These are phyloP conservation scores for Boechera stricta DNA, from an alignment of 345 rosid genomes.

Conservation along the genomic window DNA sequence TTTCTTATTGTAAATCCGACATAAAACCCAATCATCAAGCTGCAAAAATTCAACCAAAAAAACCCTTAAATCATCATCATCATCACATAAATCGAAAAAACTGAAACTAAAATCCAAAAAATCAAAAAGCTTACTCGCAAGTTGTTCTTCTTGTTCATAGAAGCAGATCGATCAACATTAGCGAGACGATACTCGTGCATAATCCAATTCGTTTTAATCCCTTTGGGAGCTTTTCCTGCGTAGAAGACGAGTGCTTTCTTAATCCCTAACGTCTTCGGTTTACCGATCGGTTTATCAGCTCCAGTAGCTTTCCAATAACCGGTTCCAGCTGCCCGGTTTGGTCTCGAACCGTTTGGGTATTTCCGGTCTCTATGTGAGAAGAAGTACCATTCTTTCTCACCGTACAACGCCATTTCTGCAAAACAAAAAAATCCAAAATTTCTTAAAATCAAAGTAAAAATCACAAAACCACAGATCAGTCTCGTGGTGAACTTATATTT, in stretches of 20 bases:
- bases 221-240: slow-evolving; percentile 85
- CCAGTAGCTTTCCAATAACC: slow-evolving; percentile 98
- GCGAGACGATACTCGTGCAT: slow-evolving; percentile 97
- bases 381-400: slow-evolving; percentile 96
- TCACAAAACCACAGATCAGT: no score
- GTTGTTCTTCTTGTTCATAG: slow-evolving; percentile 55
- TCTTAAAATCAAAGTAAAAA: not conserved
- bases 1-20: slow-evolving; percentile 87
- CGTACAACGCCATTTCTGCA: slow-evolving; percentile 72
- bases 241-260: slow-evolving; percentile 92
- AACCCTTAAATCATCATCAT: not conserved
- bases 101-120: not conserved
- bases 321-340: slow-evolving; percentile 85
- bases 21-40: slow-evolving; percentile 90
- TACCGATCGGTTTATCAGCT: slow-evolving; percentile 88
- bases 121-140: slow-evolving; percentile 55
- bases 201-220: slow-evolving; percentile 91
- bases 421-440: not conserved
- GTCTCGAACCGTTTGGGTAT: slow-evolving; percentile 87
- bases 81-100: not conserved
- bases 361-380: slow-evolving; percentile 89
- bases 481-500: not conserved
- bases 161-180: slow-evolving; percentile 72
- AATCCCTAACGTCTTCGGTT: slow-evolving; percentile 73
- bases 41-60: slow-evolving; percentile 40